phyloP scores from a whole-genome alignment of 371 early-diverging fungal genomes.

The Blakeslea trispora region DNA sequence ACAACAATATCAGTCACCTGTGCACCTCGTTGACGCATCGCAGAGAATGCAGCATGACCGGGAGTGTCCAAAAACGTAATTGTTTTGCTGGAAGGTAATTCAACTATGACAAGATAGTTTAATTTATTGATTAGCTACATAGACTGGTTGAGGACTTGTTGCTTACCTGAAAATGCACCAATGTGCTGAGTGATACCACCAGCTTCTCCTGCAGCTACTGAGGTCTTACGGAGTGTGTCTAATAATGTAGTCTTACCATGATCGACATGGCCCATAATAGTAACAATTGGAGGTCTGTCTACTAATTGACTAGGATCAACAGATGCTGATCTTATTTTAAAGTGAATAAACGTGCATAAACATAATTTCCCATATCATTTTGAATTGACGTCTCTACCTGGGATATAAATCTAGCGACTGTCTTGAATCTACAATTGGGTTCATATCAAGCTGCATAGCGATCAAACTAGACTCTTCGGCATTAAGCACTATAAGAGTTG shows the following conservation, averaged over 20 bases:
- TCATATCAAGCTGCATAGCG: conserved; percentile 83
- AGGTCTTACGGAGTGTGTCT: conserved; percentile 89
- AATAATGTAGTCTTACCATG: conserved; percentile 98
- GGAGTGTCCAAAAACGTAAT: conserved; percentile 98
- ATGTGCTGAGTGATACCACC: conserved; percentile 98
- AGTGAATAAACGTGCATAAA: background rate
- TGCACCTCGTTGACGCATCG: conserved; percentile 93
- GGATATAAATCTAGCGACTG: conserved; percentile 63
- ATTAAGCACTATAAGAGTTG: conserved; percentile 68
- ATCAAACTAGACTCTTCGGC: conserved; percentile 85
- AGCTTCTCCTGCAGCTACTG: conserved; percentile 92
- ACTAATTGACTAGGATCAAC: conserved; percentile 73
- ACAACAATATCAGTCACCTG: conserved; percentile 93
- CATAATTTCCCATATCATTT: background rate
- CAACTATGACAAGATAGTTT: conserved; percentile 46
- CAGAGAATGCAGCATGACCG: conserved; percentile 95
- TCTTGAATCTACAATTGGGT: conserved; percentile 73
- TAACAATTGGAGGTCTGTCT: conserved; percentile 88
- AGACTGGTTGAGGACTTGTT: too few species aligned
- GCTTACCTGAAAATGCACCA: conserved; percentile 89
- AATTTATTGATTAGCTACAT: background rate
- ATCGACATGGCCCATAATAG: conserved; percentile 98
- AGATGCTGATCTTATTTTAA: conserved; percentile 54
- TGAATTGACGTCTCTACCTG: conserved; percentile 34
- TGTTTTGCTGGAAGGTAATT: conserved; percentile 62